Conservation (phyloP, 1,139 yeast genomes). For the Candida sp. region DNA sequence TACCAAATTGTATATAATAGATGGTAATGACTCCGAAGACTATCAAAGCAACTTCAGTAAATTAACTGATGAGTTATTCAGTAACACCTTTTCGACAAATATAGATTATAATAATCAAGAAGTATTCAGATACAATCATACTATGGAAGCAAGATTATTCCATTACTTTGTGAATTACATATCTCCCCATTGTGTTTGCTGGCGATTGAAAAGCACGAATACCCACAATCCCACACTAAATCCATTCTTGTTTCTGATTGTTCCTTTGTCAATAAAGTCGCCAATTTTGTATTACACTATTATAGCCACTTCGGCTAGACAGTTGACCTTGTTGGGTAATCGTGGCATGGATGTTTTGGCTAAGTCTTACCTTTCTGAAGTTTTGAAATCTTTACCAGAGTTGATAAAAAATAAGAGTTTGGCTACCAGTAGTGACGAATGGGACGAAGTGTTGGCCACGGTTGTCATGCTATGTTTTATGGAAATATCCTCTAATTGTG, state of each 20-base stretch:
- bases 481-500: conserved; percentile 37
- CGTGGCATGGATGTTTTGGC: conserved; percentile 20
- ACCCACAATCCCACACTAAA: conserved; percentile 10
- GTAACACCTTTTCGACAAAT: neutral
- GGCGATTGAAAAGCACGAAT: conserved; percentile 9
- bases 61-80: neutral
- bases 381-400: conserved; percentile 21
- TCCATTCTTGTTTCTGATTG: conserved; percentile 31
- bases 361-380: conserved; percentile 17
- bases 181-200: conserved; percentile 34
- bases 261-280: conserved; percentile 28
- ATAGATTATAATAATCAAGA: neutral
- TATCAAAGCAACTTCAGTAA: neutral
- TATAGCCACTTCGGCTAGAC: conserved; percentile 32
- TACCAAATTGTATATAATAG: neutral
- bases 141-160: conserved; percentile 7
- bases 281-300: conserved; percentile 25
- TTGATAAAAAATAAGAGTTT: conserved; percentile 16
- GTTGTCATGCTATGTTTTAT: conserved; percentile 33
- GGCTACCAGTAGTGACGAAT: conserved; percentile 15
- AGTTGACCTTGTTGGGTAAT: conserved; percentile 23
- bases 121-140: neutral
- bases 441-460: conserved; percentile 37
- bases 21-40: neutral
- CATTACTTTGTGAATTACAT: conserved; percentile 26